Base-by-base conservation (phyloP, 495 filamentous ascomycete genomes). In the Pseudevernia furfuracea region DNA sequence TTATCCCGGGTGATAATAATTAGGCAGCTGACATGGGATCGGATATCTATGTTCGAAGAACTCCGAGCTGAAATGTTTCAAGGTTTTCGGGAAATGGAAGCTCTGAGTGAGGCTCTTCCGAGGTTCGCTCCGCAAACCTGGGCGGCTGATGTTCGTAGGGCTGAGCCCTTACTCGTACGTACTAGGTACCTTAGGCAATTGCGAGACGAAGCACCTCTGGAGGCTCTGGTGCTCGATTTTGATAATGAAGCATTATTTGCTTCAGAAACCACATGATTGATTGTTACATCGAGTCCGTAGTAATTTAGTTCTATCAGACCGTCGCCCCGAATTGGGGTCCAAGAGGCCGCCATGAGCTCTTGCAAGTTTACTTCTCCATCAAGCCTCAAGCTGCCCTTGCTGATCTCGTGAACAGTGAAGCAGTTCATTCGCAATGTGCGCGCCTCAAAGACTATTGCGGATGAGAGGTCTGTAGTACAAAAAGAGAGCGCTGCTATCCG, bases 401-500 rank as follows among this genome's bases (percentile, higher is more conserved):
- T 68, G 28, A 77, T 64, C 36, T 15, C 30, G 15, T 17, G 56
- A 69, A 41, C 70, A 97, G 93, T 98, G 75, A 98, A 98, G 79
- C 93, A 97, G 81, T 98, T 98, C 79, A 98, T 98, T 77, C 91
- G 94, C 73, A 96, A 96, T 80, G 94, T 98, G 68, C 90, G 94
- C 72, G 92, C 93, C 53, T 90, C 94, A 60, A 98, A 98, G 82
- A 98, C 94, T 38, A 94, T 98, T 72, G 95, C 95, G 72, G 94
- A 98, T 76, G 94, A 98, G 80, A 86, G 94, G 70, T 91, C 92
- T 32, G 94, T 97, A 34, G 94, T 98, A 64, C 94, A 97, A 71
- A 98, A 98, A 75, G 94, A 98, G 79, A 97, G 94, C 77, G 95
- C 94, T 60, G 89, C 92, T 56, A 97, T 98, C 71, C 82, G 94